A percentile compares a stretch with the other conserved stretches of the same genome.
phyloP scores from a whole-genome alignment of 148 eudicot species.

The Vaccinium macrocarpon region DNA sequence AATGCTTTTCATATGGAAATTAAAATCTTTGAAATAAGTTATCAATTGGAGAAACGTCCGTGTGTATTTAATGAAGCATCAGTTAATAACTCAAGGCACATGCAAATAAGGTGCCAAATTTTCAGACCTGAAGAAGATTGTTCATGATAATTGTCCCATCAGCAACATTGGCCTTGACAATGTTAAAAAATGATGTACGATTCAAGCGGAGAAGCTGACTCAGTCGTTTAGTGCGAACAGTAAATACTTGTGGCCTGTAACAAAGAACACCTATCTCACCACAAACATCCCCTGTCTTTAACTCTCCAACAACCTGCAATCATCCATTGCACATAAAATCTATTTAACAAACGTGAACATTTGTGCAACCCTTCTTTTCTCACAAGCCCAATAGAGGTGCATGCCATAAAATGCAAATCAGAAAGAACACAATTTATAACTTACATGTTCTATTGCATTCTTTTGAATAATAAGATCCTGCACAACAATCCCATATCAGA shows the following conservation, averaged over 20 bases:
- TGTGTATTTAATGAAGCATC: background rate
- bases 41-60: background rate
- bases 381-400: background rate
- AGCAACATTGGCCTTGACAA: slow-evolving; percentile 73
- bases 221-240: slow-evolving; percentile 74
- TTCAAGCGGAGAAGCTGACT: slow-evolving; percentile 68
- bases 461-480: slow-evolving; percentile 57
- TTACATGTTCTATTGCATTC: slow-evolving; percentile 59
- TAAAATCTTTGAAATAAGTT: background rate
- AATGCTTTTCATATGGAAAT: background rate
- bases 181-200: slow-evolving; percentile 57
- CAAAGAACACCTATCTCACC: slow-evolving; percentile 92
- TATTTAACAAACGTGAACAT: background rate
- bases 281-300: slow-evolving; percentile 56
- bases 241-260: slow-evolving; percentile 71
- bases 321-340: background rate
- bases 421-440: background rate
- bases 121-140: slow-evolving; percentile 71
- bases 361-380: background rate
- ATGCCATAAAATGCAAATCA: background rate
- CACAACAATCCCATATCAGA: slow-evolving; percentile 27
- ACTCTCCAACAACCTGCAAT: slow-evolving; percentile 45
- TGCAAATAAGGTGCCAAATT: background rate
- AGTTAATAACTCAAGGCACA: background rate
- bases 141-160: slow-evolving; percentile 78